Base-by-base conservation (phyloP, 225 moss, liverwort and hornwort genomes). In the Anthoceros angustus region DNA sequence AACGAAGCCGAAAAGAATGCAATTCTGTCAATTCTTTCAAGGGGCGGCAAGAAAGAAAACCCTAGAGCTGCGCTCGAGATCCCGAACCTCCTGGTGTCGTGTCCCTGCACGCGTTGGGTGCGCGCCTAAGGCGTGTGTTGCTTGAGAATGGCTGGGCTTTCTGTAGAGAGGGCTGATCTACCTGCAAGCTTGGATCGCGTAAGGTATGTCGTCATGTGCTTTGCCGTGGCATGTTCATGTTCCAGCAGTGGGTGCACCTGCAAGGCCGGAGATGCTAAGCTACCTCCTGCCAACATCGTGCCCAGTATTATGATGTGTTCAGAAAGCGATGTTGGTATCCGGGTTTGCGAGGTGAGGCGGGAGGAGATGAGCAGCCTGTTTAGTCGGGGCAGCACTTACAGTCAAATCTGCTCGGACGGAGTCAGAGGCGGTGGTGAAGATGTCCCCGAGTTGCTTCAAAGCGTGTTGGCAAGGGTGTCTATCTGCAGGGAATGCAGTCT, bases 211-310 rank as follows among this genome's bases (percentile, higher is more conserved):
- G 18, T 55, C 55, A 55, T 55, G 18, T 12, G n/a, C 55, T 5
- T 55, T 55, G 55, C 55, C 18, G 4, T 55, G 55, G 55, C 55
- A 55, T 18, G 18, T 12, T 55, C 18, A 55, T 55, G 55, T 55
- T 15, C 18, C 18, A 18, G n/a, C 55, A 55, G 55, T 55, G 7
- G 32, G 32, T 32, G 32, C 32, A 55, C 8, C n/a, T 55, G 18
- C n/a, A 55, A 55, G 12, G 55, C 16, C 55, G 23, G 23, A 55
- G 55, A 55, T 55, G 55, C 55, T 55, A 55, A 55, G 55, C 55
- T 15, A 20, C 55, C 55, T 55, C 14, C 16, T 55, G 55, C 55
- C 55, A 55, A 55, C 55, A 55, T 23, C 55, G 7, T 55, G 18
- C 14, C 55, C 55, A 55, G 55, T 15, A 18, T 23, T 23, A 15